Base-by-base conservation (phyloP, 2,329 filamentous ascomycete genomes). In the Beauveria sp. region DNA sequence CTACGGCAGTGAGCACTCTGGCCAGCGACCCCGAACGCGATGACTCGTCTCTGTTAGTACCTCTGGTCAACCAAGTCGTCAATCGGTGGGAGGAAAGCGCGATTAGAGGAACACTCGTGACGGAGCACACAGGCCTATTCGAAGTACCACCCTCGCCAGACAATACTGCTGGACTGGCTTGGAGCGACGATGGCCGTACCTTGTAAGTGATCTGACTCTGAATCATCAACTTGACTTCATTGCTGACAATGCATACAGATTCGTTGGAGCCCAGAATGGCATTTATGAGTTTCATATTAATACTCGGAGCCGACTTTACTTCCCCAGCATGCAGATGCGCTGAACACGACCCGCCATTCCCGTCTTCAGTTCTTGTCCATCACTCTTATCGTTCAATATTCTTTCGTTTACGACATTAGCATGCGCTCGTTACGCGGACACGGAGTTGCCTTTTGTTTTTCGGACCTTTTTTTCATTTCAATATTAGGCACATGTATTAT, bases 201-300 rank as follows among this genome's bases (percentile, higher is more conserved):
- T 68, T 88, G 85, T 88, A 72, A 80, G 85, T 76, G 49, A 42
- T 43, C 10, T 9, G 10, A 10, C 16, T 43, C 22, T 58, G 51
- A 16, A 50, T 10, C 45, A 62, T 57, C 55, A 3, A 6, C 5
- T 60, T 34, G n/a, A 7, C 28, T 8, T 46, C 24, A 14, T 5
- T 53, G 62, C 71, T 72, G 59, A 71, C 67, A 52, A 20, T 62
- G 16, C 45, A 22, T 3, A 28, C 4, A 88, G 85, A 61, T 88
- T 83, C 67, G 77, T 87, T 46, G 86, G 83, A 22, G 83, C 85
- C 40, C 86, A 90, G 69, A 86, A 90, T 66, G 89, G 89, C 61
- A 88, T 93, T 60, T 90, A 90, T 68, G 88, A 92, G 74, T 85
- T 90, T 67, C 82, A 80, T 40, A 80, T 93, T 65, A 86, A 91